Evolutionary conservation across 352 stramenopile genomes (phyloP), one percentile per base, ranked within the genome.

Genomic region (Phytophthora idaei): DNA sequence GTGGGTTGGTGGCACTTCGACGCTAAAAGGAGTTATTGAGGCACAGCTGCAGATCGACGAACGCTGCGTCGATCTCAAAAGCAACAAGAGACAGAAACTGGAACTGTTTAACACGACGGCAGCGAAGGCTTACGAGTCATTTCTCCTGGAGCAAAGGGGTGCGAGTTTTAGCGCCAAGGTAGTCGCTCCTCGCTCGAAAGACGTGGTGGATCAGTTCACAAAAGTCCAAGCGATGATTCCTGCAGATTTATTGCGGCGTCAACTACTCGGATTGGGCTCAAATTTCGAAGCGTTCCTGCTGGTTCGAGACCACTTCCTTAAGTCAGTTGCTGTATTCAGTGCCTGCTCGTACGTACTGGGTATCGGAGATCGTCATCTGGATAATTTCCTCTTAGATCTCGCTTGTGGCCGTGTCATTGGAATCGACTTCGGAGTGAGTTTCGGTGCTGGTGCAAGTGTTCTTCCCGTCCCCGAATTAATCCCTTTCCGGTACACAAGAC

Each of bases 371-470:
- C 83, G 92, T 6, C 92, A 98, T 50, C 51, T 98, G 50, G 92
- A 97, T 57, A 98, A 98, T 57, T 97, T 97, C 55, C 62, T 98
- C 8, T 75, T 98, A 1, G 87, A 97, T 58, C 69, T 88, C 39
- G 60, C 57, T 6, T 87, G 71, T n/a, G 90, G 87, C 1, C 72
- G 73, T 21, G 76, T 98, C 29, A 90, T 97, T 49, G 89, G 88
- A 39, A 98, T 98, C 36, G 92, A 98, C 61, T 98, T 98, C 67
- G 92, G 92, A 12, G 87, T 96, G 56, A 96, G 91, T 61, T 98
- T 98, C 76, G 92, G 92, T 15, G 88, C 86, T 12, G 83, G 87
- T 3, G 88, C 88, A 25, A 93, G 89, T 61, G 65, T 90, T 42
- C 62, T 98, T 21, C 85, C 87, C 6, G 88, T 98, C 2, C 92